A percentile compares a stretch with the other conserved stretches of the same genome.
Evolutionary conservation across 2,329 filamentous ascomycete genomes (phyloP).

Genomic region (Dissoconium aciculare): DNA sequence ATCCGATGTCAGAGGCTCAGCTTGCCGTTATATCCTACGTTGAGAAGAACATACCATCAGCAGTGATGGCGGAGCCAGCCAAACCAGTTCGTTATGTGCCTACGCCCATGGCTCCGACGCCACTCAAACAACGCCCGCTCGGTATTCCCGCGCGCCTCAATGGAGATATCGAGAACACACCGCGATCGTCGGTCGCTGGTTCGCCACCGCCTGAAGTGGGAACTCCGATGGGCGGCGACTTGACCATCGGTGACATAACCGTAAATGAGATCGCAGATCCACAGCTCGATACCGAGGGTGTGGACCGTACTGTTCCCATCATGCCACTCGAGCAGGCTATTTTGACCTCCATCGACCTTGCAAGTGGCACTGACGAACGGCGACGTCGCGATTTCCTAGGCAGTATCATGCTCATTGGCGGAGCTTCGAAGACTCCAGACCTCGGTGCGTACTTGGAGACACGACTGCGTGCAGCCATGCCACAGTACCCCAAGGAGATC

Average conservation of each 20-base stretch:
- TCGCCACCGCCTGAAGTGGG: slow-evolving; percentile 64
- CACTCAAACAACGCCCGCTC: slow-evolving; percentile 29
- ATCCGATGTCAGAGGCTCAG: slow-evolving; percentile 76
- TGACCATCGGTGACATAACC: slow-evolving; percentile 23
- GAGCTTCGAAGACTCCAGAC: slow-evolving; percentile 64
- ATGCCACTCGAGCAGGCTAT: slow-evolving; percentile 81
- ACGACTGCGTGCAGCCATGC: slow-evolving; percentile 51
- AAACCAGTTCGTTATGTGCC: slow-evolving; percentile 32
- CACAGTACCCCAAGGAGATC: slow-evolving; percentile 50
- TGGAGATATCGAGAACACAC: slow-evolving; percentile 56
- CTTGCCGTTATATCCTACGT: slow-evolving; percentile 45
- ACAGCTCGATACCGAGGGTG: slow-evolving; percentile 43
- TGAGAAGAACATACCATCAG: slow-evolving; percentile 26
- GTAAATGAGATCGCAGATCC: slow-evolving; percentile 31
- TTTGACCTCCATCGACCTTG: slow-evolving; percentile 74
- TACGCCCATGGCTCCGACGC: slow-evolving; percentile 15
- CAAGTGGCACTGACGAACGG: slow-evolving; percentile 69
- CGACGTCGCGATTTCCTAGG: slow-evolving; percentile 81
- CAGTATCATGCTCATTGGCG: slow-evolving; percentile 80
- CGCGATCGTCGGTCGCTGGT: slow-evolving; percentile 69
- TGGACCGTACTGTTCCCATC: slow-evolving; percentile 67
- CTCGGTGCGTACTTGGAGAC: slow-evolving; percentile 76
- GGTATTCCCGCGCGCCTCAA: slow-evolving; percentile 56
- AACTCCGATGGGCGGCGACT: slow-evolving; percentile 44
- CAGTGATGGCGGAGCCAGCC: slow-evolving; percentile 26